Percentiles rank a stretch among this genome's conserved stretches.
These are phyloP conservation scores for Xerocomus spinulosus DNA, from an alignment of 768 basidiomycete genomes.

Conservation along the genomic window DNA sequence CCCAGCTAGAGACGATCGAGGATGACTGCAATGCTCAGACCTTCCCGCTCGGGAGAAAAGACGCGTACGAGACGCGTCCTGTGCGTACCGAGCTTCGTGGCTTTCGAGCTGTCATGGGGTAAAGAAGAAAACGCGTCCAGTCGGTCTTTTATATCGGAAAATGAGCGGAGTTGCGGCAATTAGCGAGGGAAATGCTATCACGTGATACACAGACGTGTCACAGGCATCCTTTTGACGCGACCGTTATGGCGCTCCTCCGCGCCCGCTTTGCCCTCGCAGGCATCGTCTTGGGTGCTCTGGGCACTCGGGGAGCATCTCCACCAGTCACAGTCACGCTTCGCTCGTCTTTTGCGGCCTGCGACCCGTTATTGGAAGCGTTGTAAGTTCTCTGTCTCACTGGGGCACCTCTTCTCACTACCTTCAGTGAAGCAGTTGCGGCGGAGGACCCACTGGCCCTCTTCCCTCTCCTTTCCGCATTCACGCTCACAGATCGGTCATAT, in stretches of 20 bases:
- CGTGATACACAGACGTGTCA: conserved; percentile 20
- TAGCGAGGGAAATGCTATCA: conserved; percentile 11
- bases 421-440: conserved; percentile 77
- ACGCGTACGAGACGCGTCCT: conserved; percentile 11
- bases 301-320: conserved; percentile 22
- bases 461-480: conserved; percentile 56
- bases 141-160: conserved; percentile 6
- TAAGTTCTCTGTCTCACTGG: conserved; percentile 12
- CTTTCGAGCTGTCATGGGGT: conserved; percentile 27
- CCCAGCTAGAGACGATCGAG: conserved; percentile 29
- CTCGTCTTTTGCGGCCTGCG: conserved; percentile 25
- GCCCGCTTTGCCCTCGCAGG: conserved; percentile 16
- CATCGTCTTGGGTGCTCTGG: conserved; percentile 12
- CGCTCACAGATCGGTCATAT: conserved; percentile 42
- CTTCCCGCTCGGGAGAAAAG: conserved; percentile 31
- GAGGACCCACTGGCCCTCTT: conserved; percentile 76
- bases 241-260: conserved; percentile 9
- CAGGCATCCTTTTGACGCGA: conserved; percentile 2
- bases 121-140: background rate
- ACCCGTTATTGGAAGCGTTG: conserved; percentile 31
- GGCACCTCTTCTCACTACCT: conserved; percentile 1
- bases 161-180: conserved; percentile 17
- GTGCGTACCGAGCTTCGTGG: conserved; percentile 29
- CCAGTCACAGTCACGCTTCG: conserved; percentile 28
- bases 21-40: conserved; percentile 30